These are phyloP conservation scores for Spencermartinsiella europaea DNA, from an alignment of 805 yeast species.

Conservation along the genomic window DNA sequence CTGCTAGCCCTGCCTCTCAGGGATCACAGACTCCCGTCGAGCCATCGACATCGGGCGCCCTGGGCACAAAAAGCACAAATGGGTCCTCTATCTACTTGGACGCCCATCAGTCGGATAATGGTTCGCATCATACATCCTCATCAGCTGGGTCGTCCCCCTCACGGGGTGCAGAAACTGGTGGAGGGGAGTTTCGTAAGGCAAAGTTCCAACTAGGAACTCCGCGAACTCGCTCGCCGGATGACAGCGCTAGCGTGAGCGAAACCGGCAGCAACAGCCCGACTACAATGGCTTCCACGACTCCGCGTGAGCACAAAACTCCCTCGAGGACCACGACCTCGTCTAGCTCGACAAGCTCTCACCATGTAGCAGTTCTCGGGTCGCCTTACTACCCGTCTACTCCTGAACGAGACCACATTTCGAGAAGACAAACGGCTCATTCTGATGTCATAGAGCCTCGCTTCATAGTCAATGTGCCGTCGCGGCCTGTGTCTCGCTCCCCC, in stretches of 20 bases:
- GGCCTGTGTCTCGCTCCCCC: conserved; percentile 21
- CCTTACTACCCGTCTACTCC: neutral
- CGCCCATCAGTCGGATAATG: neutral
- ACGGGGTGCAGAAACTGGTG: too few species aligned
- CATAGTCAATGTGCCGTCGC: conserved; percentile 56
- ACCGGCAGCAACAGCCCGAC: neutral
- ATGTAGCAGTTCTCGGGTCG: neutral
- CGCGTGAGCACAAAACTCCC: neutral
- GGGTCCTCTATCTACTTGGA: neutral
- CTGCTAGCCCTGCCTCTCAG: conserved; percentile 2
- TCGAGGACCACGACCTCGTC: conserved; percentile 1
- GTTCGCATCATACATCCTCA: neutral
- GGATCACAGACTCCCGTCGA: neutral
- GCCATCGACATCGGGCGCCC: neutral
- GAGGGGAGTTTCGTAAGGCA: neutral
- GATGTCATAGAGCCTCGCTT: conserved; percentile 71
- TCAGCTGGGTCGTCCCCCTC: neutral
- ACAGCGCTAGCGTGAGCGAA: neutral
- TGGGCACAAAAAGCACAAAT: neutral
- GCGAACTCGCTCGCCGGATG: neutral
- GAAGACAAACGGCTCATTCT: conserved; percentile 3
- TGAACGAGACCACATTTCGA: conserved; percentile 8
- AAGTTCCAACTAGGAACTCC: conserved; percentile 3
- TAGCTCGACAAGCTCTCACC: neutral
- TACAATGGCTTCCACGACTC: too few species aligned